phyloP scores from a whole-genome alignment of 169 alveolate genomes.

The Ichthyophthirius multifiliis region DNA sequence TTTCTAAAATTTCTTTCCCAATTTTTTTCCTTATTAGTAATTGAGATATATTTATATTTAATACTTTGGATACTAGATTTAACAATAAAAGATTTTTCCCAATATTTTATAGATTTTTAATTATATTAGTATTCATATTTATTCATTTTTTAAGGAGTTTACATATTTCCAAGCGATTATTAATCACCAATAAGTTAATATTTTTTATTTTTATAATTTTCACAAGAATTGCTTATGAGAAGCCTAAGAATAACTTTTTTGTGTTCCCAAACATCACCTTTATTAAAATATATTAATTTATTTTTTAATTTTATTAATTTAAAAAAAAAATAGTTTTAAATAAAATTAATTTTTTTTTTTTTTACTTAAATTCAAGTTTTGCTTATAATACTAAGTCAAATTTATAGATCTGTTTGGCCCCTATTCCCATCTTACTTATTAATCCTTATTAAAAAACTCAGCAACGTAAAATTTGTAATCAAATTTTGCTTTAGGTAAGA shows the following conservation, averaged over 20 bases:
- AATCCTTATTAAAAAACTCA: background rate
- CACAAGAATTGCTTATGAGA: background rate
- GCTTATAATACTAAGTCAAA: background rate
- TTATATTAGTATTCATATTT: background rate
- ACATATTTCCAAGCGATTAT: background rate
- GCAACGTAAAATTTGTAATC: constrained; percentile 1
- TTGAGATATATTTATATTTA: background rate
- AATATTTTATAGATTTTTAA: background rate
- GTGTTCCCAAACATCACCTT: constrained; percentile 14
- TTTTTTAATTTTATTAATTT: background rate
- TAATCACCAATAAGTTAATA: background rate
- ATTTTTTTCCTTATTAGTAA: background rate
- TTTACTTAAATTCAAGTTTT: background rate
- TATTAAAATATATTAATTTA: background rate
- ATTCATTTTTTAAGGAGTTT: background rate
- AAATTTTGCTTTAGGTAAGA: background rate
- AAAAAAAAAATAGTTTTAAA: background rate
- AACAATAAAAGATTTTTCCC: background rate
- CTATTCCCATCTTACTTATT: background rate
- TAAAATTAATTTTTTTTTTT: background rate
- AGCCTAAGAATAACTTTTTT: background rate
- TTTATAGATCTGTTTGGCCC: background rate
- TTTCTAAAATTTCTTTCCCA: background rate
- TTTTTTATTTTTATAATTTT: background rate
- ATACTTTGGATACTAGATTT: background rate